phyloP scores from a whole-genome alignment of 305 asterid species.

The Salvia sclarea region DNA sequence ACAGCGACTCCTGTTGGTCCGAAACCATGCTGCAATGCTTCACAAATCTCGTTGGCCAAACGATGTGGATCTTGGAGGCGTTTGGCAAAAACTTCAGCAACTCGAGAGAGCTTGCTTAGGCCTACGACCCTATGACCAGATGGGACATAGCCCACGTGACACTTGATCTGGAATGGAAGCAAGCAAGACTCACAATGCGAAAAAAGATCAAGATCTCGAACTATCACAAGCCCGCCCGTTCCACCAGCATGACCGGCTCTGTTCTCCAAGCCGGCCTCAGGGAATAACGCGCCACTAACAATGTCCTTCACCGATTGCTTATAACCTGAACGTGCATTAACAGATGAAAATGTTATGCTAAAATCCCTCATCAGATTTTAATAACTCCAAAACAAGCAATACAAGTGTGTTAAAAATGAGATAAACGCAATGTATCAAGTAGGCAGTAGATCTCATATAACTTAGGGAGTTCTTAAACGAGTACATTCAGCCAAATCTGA shows the following conservation, averaged over 20 bases:
- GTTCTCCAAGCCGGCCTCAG: conserved; percentile 79
- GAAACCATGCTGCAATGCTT: conserved; percentile 70
- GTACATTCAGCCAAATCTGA: conserved; percentile 10
- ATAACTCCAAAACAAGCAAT: conserved; percentile 4
- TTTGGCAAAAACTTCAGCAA: conserved; percentile 77
- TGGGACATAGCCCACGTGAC: conserved; percentile 87
- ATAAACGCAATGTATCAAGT: neutral
- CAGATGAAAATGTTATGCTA: neutral
- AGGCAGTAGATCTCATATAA: neutral
- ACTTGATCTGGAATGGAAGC: conserved; percentile 87
- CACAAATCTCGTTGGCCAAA: conserved; percentile 68
- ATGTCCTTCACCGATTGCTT: conserved; percentile 69
- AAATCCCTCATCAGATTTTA: neutral
- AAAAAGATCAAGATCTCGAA: conserved; percentile 87
- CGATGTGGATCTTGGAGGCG: conserved; percentile 88
- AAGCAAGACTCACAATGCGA: conserved; percentile 87
- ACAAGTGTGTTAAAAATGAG: neutral
- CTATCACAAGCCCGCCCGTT: conserved; percentile 83
- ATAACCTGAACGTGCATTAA: conserved; percentile 54
- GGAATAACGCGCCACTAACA: conserved; percentile 78
- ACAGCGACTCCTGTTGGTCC: conserved; percentile 91
- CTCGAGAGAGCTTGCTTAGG: conserved; percentile 89
- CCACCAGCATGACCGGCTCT: conserved; percentile 85
- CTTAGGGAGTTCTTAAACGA: neutral
- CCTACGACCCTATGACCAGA: conserved; percentile 83